phyloP scores from a whole-genome alignment of 164 flowering plant species.

The Vitis vinifera region DNA sequence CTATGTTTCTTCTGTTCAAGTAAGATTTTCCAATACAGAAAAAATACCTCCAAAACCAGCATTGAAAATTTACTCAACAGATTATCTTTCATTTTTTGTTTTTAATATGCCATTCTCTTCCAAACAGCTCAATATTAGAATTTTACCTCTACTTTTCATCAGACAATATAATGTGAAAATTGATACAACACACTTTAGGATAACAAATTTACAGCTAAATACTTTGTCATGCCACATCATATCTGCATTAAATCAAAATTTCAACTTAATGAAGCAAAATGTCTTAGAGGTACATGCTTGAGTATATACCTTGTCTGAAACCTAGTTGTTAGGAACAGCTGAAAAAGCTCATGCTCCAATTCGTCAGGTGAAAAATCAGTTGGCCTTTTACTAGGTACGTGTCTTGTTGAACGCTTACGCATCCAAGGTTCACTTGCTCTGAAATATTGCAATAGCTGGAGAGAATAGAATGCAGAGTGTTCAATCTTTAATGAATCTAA shows the following conservation, averaged over 20 bases:
- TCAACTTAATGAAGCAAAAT: neutral
- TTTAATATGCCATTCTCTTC: no score
- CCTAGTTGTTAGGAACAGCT: conserved; percentile 32
- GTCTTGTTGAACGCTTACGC: conserved; percentile 8
- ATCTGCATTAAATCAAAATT: neutral
- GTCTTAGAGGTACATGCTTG: neutral
- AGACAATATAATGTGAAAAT: no score
- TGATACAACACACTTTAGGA: no score
- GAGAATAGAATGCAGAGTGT: neutral
- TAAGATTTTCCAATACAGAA: no score
- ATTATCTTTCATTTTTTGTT: no score
- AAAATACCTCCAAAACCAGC: no score
- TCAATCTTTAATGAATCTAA: neutral
- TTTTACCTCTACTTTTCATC: no score
- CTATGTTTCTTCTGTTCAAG: no score
- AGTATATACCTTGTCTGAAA: conserved; percentile 42
- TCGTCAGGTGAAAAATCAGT: conserved; percentile 32
- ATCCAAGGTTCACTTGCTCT: conserved; percentile 49
- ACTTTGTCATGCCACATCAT: neutral
- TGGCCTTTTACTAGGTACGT: conserved; percentile 21
- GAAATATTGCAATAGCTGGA: conserved; percentile 47
- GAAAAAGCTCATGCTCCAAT: conserved; percentile 48
- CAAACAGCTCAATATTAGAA: no score
- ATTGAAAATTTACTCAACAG: no score
- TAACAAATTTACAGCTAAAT: neutral